Percentiles rank a stretch among this genome's conserved stretches.
These are phyloP conservation scores for Coccomyxa sp. DNA, from an alignment of 139 green algal genomes.

Conservation along the genomic window DNA sequence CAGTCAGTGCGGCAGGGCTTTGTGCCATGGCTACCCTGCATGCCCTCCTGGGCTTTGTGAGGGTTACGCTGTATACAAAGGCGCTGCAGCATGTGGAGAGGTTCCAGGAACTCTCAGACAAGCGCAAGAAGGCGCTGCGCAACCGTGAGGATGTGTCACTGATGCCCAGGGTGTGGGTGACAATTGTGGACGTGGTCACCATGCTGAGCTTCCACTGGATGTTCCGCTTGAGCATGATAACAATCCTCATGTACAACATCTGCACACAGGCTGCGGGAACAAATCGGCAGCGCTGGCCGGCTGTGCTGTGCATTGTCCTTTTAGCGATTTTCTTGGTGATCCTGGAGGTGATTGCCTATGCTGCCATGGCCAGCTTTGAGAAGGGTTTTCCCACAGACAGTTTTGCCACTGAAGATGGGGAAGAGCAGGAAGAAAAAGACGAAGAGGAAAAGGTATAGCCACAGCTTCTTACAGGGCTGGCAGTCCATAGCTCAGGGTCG, in stretches of 20 bases:
- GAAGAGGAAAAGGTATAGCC: too few relatives aligned
- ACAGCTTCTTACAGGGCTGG: too few relatives aligned
- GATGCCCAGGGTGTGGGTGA: neutral
- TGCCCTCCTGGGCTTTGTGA: neutral
- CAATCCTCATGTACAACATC: neutral
- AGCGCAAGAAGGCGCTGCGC: neutral
- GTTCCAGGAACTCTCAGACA: neutral
- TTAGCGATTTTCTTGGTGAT: neutral
- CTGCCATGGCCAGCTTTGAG: neutral
- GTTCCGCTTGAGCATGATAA: neutral
- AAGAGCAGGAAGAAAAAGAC: neutral
- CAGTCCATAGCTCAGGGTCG: too few relatives aligned
- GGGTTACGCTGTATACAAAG: neutral
- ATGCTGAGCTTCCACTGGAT: neutral
- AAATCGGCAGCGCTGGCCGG: neutral
- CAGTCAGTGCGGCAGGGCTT: neutral
- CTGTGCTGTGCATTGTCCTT: neutral
- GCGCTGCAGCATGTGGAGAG: neutral
- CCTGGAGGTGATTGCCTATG: neutral
- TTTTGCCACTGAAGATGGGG: neutral
- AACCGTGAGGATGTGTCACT: neutral
- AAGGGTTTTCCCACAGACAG: neutral
- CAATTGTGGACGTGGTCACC: neutral
- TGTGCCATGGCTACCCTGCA: neutral
- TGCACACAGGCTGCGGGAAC: neutral